These are phyloP conservation scores for Pichia inconspicua DNA, from an alignment of 1,139 yeast genomes.

Conservation along the genomic window DNA sequence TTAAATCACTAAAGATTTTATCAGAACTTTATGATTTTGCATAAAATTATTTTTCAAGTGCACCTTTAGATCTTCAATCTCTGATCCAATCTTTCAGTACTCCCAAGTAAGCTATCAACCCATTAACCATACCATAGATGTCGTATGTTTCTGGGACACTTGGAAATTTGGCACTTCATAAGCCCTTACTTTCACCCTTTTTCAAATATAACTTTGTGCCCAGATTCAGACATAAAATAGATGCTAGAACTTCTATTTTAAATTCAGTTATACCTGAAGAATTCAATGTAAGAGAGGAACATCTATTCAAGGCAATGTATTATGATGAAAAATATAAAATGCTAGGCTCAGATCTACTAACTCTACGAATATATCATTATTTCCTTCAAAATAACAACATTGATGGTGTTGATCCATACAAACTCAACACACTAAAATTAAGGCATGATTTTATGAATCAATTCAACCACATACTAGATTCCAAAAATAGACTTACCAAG, in stretches of 20 bases:
- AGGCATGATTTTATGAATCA: conserved; percentile 13
- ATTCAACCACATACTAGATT: conserved; percentile 10
- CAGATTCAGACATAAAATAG: conserved; percentile 18
- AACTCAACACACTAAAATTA: conserved; percentile 8
- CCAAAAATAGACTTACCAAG: conserved; percentile 8
- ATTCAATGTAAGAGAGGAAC: conserved; percentile 14
- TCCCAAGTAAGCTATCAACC: too few relatives aligned
- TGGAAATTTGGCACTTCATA: conserved; percentile 2
- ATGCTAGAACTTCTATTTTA: conserved; percentile 18
- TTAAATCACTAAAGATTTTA: background rate
- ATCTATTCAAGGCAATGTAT: conserved; percentile 19
- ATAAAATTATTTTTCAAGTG: background rate
- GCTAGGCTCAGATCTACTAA: conserved; percentile 9
- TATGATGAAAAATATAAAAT: conserved; percentile 3
- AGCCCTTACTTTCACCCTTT: conserved; percentile 3
- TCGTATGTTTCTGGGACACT: conserved; percentile 1
- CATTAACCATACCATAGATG: background rate
- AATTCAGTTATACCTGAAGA: conserved; percentile 18
- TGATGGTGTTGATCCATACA: conserved; percentile 1
- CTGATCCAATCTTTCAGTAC: too few relatives aligned
- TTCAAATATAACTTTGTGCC: conserved; percentile 14
- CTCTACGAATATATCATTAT: conserved; percentile 7
- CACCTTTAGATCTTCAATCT: background rate
- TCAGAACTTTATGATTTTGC: too few relatives aligned
- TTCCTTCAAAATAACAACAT: conserved; percentile 4